Percentiles rank a stretch among this genome's conserved stretches.
Evolutionary conservation across 345 rosid genomes (phyloP).

Genomic region (Cardamine resedifolia): DNA sequence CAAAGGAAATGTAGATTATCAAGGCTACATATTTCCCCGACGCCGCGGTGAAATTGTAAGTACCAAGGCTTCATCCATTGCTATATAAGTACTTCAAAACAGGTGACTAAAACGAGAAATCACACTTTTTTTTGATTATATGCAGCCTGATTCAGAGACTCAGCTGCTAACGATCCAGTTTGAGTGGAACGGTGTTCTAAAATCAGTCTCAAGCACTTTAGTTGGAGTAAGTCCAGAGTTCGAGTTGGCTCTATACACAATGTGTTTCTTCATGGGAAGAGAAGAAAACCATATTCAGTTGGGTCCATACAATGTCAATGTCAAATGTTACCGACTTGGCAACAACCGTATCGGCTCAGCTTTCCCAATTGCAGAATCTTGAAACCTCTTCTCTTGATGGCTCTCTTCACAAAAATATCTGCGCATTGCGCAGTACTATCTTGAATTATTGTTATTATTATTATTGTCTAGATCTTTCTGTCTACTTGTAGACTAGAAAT

Average conservation of each 20-base stretch:
- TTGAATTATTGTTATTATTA: slow-evolving; percentile 23
- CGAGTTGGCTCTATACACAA: slow-evolving; percentile 80
- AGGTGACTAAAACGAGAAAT: not conserved
- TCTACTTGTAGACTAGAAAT: slow-evolving; percentile 15
- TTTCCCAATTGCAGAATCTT: slow-evolving; percentile 68
- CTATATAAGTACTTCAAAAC: not conserved
- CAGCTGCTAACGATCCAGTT: slow-evolving; percentile 85
- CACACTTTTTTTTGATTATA: not conserved
- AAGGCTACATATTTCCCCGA: slow-evolving; percentile 83
- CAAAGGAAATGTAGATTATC: slow-evolving; percentile 80
- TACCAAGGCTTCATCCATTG: not conserved
- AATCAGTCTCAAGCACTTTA: slow-evolving; percentile 83
- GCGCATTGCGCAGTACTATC: not conserved
- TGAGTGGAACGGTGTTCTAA: slow-evolving; percentile 87
- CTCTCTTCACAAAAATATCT: slow-evolving; percentile 26
- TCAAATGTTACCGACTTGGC: slow-evolving; percentile 83
- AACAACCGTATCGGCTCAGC: slow-evolving; percentile 64
- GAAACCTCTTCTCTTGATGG: slow-evolving; percentile 26
- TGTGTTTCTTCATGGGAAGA: slow-evolving; percentile 73
- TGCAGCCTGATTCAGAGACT: slow-evolving; percentile 80
- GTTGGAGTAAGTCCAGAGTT: slow-evolving; percentile 91
- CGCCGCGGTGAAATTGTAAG: slow-evolving; percentile 79
- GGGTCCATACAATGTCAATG: slow-evolving; percentile 87
- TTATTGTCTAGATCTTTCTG: not conserved
- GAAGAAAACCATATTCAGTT: slow-evolving; percentile 77